phyloP scores from a whole-genome alignment of 768 basidiomycete genomes.

The Kwoniella dejecticola region DNA sequence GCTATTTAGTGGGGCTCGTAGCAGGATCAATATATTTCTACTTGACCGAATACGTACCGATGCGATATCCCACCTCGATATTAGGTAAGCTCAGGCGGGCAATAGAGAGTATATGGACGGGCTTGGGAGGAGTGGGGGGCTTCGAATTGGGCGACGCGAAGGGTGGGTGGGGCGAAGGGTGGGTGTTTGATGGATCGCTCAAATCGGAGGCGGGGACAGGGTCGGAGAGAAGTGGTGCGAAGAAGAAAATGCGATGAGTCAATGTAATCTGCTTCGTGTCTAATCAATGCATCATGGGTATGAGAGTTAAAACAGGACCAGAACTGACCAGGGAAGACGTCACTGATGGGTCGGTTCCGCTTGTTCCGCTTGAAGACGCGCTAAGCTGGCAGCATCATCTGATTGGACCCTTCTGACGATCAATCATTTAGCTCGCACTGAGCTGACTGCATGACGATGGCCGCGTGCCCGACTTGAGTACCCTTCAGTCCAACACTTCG shows the following conservation, averaged over 20 bases:
- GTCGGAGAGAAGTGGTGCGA: background rate
- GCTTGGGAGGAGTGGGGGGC: slow-evolving; percentile 41
- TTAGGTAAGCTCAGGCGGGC: slow-evolving; percentile 16
- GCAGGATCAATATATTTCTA: slow-evolving; percentile 31
- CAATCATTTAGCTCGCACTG: too few species aligned
- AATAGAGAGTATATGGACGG: slow-evolving; percentile 32
- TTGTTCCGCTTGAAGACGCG: too few species aligned
- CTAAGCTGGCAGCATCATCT: too few species aligned
- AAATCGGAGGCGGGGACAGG: background rate
- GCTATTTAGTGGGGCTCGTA: slow-evolving; percentile 33
- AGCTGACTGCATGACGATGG: too few species aligned
- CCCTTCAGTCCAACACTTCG: too few species aligned
- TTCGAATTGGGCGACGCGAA: slow-evolving; percentile 36
- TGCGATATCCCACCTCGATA: slow-evolving; percentile 30
- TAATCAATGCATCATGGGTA: too few species aligned
- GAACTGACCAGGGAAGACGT: too few species aligned
- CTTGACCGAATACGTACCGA: slow-evolving; percentile 38
- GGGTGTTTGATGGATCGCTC: slow-evolving; percentile 19
- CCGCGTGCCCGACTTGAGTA: too few species aligned
- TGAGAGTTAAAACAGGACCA: too few species aligned
- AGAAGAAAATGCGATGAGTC: background rate
- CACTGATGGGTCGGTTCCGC: too few species aligned
- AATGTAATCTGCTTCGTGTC: too few species aligned
- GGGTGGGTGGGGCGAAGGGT: slow-evolving; percentile 48
- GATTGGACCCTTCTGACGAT: too few species aligned